Base-by-base conservation (phyloP, 31 red algal genomes). In the Porphyra umbilicalis region DNA sequence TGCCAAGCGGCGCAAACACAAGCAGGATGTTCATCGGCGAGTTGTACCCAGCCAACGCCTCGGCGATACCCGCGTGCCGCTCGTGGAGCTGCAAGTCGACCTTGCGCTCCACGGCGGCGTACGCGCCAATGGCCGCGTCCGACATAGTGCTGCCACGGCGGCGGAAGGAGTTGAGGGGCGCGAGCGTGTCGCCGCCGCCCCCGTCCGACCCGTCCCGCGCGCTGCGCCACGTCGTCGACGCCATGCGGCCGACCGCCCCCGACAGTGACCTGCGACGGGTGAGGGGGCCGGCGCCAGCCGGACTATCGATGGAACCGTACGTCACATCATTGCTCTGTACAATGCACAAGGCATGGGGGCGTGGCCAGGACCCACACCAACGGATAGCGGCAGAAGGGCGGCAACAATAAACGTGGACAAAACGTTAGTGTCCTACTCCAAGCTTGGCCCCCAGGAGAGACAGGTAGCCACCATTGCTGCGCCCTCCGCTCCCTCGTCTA, bases 1-100 rank as follows among this genome's bases (percentile, higher is more conserved):
- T 68, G 16, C 90, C 91, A 36, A 97, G 77, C 30, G 95, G 95
- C 30, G 94, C 90, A 85, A 86, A 92, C 15, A 97, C 46, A 29
- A 93, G 82, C 44, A 93, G 71, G 25, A 76, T 33, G 38, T 97
- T 94, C 31, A 97, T 25, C 20, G 83, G 75, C 6, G 88, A 97
- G 35, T 81, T 86, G 75, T 92, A 91, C 34, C 88, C 94, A 10
- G 88, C 88, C n/a, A 96, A 82, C 34, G 85, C 91, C 76, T 35
- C 32, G 35, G 18, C 76, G 30, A 78, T 78, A 4, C 57, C 57
- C 20, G 57, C 57, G 20, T 71, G 57, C 57, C 57, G 57, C 57
- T 71, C 57, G 57, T 71, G 57, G 57, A 71, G 57, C 57, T 71
- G 57, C 18, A 71, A 7, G 57, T 71, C 57, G 25, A 71, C 57